Base-by-base conservation (phyloP, 306 rosid species). In the Neltuma alba region DNA sequence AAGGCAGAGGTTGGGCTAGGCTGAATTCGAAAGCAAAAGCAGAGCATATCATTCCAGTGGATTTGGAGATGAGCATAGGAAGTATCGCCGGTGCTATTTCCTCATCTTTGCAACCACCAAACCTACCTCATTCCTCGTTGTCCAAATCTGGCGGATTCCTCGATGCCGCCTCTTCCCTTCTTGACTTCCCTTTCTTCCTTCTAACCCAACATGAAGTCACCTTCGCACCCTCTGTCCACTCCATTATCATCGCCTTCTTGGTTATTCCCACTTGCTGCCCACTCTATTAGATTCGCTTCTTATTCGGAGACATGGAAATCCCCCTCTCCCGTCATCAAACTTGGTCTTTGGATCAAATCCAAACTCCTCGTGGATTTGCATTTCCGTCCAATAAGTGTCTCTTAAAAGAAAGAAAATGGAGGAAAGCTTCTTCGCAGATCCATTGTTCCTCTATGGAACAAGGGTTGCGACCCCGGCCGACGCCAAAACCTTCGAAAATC, bases 401-500 rank as follows among this genome's bases (percentile, higher is more conserved):
- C 78, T 77, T 73, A 9, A 74, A 41, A 72, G 28, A 81, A 68
- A 76, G 72, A 48, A 84, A 75, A 80, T 78, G 82, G 85, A 82
- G 76, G 78, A 77, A 68, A 48, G 84, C 87, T 28, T 69, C 76
- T 79, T 64, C 70, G 61, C 84, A 60, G 67, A 66, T 90, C 66
- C 74, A 77, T 81, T 89, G 90, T 76, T 89, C 82, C 47, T 87
- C 91, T 4, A 72, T 27, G 79, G 93, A 87, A n/a, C 89, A 72
- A 67, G 84, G 83, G 81, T 82, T 84, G 20, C 80, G 86, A 60
- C 88, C 96, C 14, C 86, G 88, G 2, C 91, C 86, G 3, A 74
- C 44, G 71, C 84, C 90, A 21, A 80, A 66, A 65, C 90, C 86
- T 27, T 79, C 82, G 15, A 82, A 70, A 79, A 21, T 78, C 23